phyloP scores from a whole-genome alignment of 2,329 filamentous ascomycete species.

The Diaporthe velutina region DNA sequence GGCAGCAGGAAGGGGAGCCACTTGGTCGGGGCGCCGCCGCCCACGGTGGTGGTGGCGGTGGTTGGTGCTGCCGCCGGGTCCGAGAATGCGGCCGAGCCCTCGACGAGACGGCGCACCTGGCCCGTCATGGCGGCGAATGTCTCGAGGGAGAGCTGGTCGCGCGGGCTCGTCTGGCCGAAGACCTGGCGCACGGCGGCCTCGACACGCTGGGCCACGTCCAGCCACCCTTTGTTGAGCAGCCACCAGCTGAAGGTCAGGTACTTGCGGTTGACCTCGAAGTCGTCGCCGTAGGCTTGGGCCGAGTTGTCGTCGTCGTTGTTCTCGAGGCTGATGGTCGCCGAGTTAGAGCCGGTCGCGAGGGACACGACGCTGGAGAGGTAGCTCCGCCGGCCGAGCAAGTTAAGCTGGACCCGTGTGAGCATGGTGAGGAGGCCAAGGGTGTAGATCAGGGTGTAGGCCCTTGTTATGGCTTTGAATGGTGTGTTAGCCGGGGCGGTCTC shows the following conservation, averaged over 20 bases:
- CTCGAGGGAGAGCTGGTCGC: slow-evolving; percentile 87
- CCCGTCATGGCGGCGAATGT: slow-evolving; percentile 84
- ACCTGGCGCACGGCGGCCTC: slow-evolving; percentile 88
- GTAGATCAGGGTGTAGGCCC: slow-evolving; percentile 92
- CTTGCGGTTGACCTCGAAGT: slow-evolving; percentile 95
- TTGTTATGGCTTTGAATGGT: slow-evolving; percentile 78
- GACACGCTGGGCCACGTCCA: slow-evolving; percentile 83
- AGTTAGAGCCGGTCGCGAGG: slow-evolving; percentile 80
- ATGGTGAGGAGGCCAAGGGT: slow-evolving; percentile 90
- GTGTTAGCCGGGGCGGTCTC: slow-evolving; percentile 33
- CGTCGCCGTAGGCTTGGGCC: slow-evolving; percentile 87
- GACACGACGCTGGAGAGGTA: slow-evolving; percentile 97
- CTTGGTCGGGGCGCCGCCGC: slow-evolving; percentile 59
- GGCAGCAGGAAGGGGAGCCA: slow-evolving; percentile 92
- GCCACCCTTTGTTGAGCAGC: slow-evolving; percentile 92
- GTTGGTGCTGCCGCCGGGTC: slow-evolving; percentile 9
- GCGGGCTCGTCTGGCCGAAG: slow-evolving; percentile 89
- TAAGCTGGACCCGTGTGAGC: slow-evolving; percentile 94
- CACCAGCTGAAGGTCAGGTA: slow-evolving; percentile 99
- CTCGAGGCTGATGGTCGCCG: slow-evolving; percentile 87
- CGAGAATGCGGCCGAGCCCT: slow-evolving; percentile 63
- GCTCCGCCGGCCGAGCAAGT: slow-evolving; percentile 93
- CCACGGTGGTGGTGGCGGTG: neutral
- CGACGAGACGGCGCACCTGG: slow-evolving; percentile 86
- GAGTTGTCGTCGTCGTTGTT: slow-evolving; percentile 92